Base-by-base conservation (phyloP, 495 filamentous ascomycete genomes). In the Alectoria sarmentosa region DNA sequence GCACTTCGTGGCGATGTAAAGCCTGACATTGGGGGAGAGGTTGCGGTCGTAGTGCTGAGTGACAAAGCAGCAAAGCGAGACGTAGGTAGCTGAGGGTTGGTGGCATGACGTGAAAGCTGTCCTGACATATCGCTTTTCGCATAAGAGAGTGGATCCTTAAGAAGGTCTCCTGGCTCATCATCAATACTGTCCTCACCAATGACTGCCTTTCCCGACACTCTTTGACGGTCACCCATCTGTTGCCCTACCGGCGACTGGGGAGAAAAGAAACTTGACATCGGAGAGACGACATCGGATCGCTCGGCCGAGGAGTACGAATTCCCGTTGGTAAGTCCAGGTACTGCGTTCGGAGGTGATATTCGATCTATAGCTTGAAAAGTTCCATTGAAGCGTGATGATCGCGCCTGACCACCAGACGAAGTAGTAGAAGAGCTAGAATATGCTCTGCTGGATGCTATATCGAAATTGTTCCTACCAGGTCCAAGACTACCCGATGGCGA, bases 221-320 rank as follows among this genome's bases (percentile, higher is more conserved):
- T 85, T 26, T 84, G 83, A 34, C 84, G 82, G 62, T 90, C 87
- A 54, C 38, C 78, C 14, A 91, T 79, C 57, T 89, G 84, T 69
- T 89, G 91, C 46, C 85, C 88, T 64, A 94, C 87, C 14, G 90
- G 89, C 30, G 90, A 95, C 69, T 92, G 88, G 4, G 90, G 89
- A 23, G 88, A 90, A 76, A 95, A 96, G 46, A 94, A 74, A 67
- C 77, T 89, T 62, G 90, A 86, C 60, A 91, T 84, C 37, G 86
- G 82, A 32, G 83, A 77, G 69, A 79, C 82, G 8, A 83, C 70
- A 55, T 90, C 86, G 9, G 86, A 82, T 76, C 57, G 79, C 56
- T 90, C 84, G 46, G 72, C 70, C 56, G 77, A 75, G 64, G 75
- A 78, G 9, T 58, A 62, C 8, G 64, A 56, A 49, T 62, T 60